Evolutionary conservation across 2,329 filamentous ascomycete species (phyloP), one percentile per base, ranked within the genome.

Genomic region (Venturia nashicola): DNA sequence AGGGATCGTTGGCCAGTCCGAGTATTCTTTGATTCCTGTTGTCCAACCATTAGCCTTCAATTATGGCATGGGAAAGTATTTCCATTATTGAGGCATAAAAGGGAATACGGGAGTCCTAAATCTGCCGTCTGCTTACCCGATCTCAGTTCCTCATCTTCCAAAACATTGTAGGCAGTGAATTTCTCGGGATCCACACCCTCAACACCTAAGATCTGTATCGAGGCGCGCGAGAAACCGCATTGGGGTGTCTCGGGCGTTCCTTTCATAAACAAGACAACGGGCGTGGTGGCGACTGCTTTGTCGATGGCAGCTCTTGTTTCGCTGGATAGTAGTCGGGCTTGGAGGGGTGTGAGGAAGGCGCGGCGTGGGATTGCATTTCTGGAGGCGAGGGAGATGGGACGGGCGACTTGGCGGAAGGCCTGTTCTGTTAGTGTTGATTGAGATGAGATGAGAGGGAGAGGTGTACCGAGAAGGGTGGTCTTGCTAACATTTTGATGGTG

Each of bases 211-310:
- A 99, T 92, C 81, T 97, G 92, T 74, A 99, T 96, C 74, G 85
- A 91, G 63, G 93, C 93, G 70, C 92, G 86, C 65, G 93, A 97
- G 82, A 97, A 99, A 57, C 94, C 94, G 77, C 94, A 99, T 76
- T 97, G 92, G 23, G 94, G 94, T 66, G 86, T 90, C 78, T 97
- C 92, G 65, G 94, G 94, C 1, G 94, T 97, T 65, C 94, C 94
- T 81, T 99, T 99, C 94, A 99, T 99, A 82, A 99, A 99, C 65
- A 99, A 82, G 0, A 99, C 94, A 0, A 99, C 93, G 2, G 93
- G 93, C 0, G 92, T 89, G 0, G 91, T 92, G 32, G 79, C 81
- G 18, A 99, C 87, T 40, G 93, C 93, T 75, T 91, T 90, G 76
- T 97, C 90, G 71, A 99, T 99, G 34, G 92, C 91, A 46, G 85